Evolutionary conservation across 106 monocot species (phyloP).

Genomic region (Allium fistulosum): DNA sequence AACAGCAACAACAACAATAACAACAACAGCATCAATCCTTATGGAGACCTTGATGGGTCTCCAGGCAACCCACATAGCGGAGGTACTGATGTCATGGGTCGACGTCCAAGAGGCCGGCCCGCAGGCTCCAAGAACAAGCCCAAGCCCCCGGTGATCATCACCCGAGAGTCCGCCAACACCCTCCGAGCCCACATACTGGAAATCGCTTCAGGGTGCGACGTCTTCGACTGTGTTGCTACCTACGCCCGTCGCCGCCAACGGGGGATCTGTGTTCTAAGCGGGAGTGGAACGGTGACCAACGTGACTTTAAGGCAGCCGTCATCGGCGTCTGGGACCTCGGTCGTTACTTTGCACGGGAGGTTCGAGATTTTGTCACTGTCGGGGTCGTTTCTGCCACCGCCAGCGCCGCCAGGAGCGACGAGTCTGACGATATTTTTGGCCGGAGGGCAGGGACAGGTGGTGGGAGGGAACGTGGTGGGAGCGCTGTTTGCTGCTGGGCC

Average conservation of each 20-base stretch:
- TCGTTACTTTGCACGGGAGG: constrained; percentile 23
- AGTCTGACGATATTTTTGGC: constrained; percentile 45
- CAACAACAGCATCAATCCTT: not conserved
- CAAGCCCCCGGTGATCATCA: constrained; percentile 64
- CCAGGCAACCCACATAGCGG: not conserved
- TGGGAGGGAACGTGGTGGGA: constrained; percentile 61
- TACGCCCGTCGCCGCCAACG: constrained; percentile 44
- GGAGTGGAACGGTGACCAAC: constrained; percentile 55
- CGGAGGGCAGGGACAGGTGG: constrained; percentile 50
- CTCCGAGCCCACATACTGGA: constrained; percentile 51
- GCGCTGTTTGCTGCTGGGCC: constrained; percentile 40
- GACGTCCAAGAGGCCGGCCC: constrained; percentile 39
- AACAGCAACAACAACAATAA: not conserved
- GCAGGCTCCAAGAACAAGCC: constrained; percentile 67
- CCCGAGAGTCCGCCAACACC: constrained; percentile 54
- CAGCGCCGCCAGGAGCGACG: constrained; percentile 38
- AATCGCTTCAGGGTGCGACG: constrained; percentile 43
- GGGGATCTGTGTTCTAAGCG: constrained; percentile 58
- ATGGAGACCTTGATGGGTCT: not conserved
- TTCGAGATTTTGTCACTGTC: constrained; percentile 24
- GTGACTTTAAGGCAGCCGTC: constrained; percentile 56
- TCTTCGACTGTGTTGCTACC: constrained; percentile 42
- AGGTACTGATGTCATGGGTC: constrained; percentile 1
- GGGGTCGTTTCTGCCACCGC: constrained; percentile 48
- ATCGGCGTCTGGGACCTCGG: constrained; percentile 27